Evolutionary conservation across 2,329 filamentous ascomycete species (phyloP).

Genomic region (Fusarium goolgardi): DNA sequence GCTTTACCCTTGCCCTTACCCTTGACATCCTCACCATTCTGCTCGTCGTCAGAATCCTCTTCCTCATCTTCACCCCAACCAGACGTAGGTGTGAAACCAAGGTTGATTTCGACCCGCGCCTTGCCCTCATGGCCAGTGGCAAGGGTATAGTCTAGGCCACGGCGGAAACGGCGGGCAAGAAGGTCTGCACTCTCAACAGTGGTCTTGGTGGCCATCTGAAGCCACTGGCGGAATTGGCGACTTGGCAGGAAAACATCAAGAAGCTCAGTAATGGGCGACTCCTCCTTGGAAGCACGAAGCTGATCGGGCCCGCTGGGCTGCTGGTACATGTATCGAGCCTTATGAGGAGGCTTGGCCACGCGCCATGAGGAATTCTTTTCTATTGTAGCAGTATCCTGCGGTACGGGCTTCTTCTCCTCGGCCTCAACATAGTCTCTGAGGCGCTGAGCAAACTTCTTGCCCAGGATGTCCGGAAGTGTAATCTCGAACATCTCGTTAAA

Average conservation of each 20-base stretch:
- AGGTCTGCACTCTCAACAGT: conserved; percentile 79
- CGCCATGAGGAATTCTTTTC: conserved; percentile 73
- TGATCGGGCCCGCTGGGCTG: conserved; percentile 61
- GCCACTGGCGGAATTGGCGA: conserved; percentile 87
- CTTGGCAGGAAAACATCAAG: conserved; percentile 87
- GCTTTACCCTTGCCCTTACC: conserved; percentile 48
- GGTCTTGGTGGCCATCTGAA: conserved; percentile 83
- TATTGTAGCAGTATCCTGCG: conserved; percentile 64
- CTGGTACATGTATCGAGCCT: conserved; percentile 91
- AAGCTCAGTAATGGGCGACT: conserved; percentile 78
- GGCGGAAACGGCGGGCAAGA: conserved; percentile 87
- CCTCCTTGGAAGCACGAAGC: conserved; percentile 53
- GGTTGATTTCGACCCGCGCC: conserved; percentile 85
- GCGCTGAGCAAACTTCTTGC: conserved; percentile 77
- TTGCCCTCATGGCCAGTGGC: conserved; percentile 85
- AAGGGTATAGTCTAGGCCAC: conserved; percentile 90
- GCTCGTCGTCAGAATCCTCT: conserved; percentile 51
- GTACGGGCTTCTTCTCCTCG: conserved; percentile 65
- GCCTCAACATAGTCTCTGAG: conserved; percentile 78
- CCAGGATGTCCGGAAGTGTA: conserved; percentile 81
- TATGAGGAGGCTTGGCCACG: conserved; percentile 90
- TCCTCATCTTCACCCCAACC: conserved; percentile 83
- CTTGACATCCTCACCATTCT: conserved; percentile 43
- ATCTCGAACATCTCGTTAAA: conserved; percentile 89
- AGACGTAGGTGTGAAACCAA: conserved; percentile 84